These are phyloP conservation scores for Trichoderma aggressivum DNA, from an alignment of 2,329 filamentous ascomycete species.

Conservation along the genomic window DNA sequence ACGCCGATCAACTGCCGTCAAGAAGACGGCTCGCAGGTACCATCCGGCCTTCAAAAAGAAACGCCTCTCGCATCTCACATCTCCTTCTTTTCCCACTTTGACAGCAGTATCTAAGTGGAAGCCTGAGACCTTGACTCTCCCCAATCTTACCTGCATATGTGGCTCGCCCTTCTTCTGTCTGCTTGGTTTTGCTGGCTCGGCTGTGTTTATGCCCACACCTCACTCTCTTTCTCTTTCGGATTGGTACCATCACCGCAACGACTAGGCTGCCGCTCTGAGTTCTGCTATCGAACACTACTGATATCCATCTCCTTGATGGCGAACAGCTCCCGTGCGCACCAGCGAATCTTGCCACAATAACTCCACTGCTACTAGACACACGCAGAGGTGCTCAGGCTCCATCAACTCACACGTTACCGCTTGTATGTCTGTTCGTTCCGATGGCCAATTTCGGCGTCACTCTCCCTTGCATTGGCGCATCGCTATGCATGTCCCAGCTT, in stretches of 20 bases:
- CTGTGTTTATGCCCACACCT: neutral
- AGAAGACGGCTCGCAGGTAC: slow-evolving; percentile 32
- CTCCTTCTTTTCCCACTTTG: slow-evolving; percentile 23
- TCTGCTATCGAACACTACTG: slow-evolving; percentile 17
- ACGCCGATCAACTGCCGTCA: slow-evolving; percentile 18
- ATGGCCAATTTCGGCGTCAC: slow-evolving; percentile 18
- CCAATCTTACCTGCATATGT: slow-evolving; percentile 27
- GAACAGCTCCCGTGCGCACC: slow-evolving; percentile 22
- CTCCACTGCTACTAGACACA: slow-evolving; percentile 11
- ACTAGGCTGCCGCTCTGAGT: neutral
- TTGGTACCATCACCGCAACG: neutral
- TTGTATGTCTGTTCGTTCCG: slow-evolving; percentile 17
- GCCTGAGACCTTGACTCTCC: slow-evolving; percentile 31
- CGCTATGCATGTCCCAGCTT: slow-evolving; percentile 8
- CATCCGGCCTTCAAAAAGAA: slow-evolving; percentile 35
- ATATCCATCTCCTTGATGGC: slow-evolving; percentile 26
- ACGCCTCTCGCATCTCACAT: slow-evolving; percentile 29
- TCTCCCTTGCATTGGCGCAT: slow-evolving; percentile 18
- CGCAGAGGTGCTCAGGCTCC: neutral
- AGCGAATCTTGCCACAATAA: slow-evolving; percentile 20
- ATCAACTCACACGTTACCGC: neutral
- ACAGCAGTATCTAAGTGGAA: slow-evolving; percentile 25
- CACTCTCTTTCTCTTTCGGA: neutral
- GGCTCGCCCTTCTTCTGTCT: slow-evolving; percentile 21
- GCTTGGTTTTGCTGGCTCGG: neutral